Evolutionary conservation across 306 rosid genomes (phyloP), one percentile per base, ranked within the genome.

Genomic region (Phaseolus lunatus): DNA sequence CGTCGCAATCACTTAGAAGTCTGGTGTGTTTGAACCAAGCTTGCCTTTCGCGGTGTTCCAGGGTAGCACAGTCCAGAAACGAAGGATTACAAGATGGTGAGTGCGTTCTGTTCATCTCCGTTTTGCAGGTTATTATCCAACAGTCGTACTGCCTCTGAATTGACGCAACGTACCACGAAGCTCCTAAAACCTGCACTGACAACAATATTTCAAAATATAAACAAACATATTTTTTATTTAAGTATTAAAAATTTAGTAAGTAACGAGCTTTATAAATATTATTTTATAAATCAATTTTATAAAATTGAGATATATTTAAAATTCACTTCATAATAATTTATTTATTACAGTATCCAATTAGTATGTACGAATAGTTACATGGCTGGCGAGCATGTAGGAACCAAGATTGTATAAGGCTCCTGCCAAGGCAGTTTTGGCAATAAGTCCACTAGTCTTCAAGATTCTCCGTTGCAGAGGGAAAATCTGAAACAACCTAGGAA

Each of bases 391-490:
- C 67, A 85, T 76, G 79, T 89, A 92, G 66, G 85, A 86, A 16
- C 90, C 85, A 76, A 95, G 97, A 88, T 95, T 95, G 86, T 90
- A 92, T 5, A 79, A 81, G 19, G 98, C 93, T 16, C 97, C 97
- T 11, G 90, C 92, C 84, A 94, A 80, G 53, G 97, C 93, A 39
- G 90, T 92, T 86, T 88, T 88, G 71, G 93, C 85, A 70, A 95
- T 88, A 3, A 89, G 88, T 16, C 98, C 98, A 0, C 96, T 88
- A 23, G 89, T 84, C 79, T 90, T 95, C 27, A 87, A 73, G 65
- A 95, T 95, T 78, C 83, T 85, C 1, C 86, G 77, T 80, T 85
- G 90, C 11, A 94, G 85, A 41, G 97, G 98, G 50, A 95, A 92
- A 44, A 95, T 81, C 64, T 89, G 89, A 52, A 92, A 84, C 73